Evolutionary conservation across 2,329 filamentous ascomycete genomes (phyloP).

Genomic region (Paecilomyces sp.): DNA sequence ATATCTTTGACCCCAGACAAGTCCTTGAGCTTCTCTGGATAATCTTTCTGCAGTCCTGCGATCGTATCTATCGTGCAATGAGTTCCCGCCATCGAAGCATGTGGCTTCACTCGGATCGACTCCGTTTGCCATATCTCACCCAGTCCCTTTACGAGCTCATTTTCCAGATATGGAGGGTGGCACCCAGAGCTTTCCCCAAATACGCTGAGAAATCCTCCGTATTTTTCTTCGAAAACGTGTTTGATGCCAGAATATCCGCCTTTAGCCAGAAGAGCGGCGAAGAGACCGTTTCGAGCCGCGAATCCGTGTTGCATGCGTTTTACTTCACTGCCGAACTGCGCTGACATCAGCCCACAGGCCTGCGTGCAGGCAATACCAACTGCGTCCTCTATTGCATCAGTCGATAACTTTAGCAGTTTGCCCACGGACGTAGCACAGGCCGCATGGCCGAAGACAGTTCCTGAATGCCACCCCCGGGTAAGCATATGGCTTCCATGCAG

Average conservation of each 20-base stretch:
- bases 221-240: constrained; percentile 33
- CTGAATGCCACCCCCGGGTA: constrained; percentile 34
- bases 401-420: constrained; percentile 24
- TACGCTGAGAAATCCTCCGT: constrained; percentile 31
- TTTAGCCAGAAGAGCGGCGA: constrained; percentile 31
- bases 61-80: constrained; percentile 31
- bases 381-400: constrained; percentile 24
- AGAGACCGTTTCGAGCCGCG: constrained; percentile 37
- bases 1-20: constrained; percentile 5
- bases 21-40: constrained; percentile 15
- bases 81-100: constrained; percentile 30
- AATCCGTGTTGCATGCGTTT: constrained; percentile 44
- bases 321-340: constrained; percentile 36
- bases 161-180: constrained; percentile 16
- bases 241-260: constrained; percentile 37
- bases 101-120: constrained; percentile 30
- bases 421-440: constrained; percentile 23
- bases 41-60: constrained; percentile 19
- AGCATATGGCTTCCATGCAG: constrained; percentile 34
- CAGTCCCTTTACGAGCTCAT: constrained; percentile 24
- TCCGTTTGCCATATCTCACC: constrained; percentile 30
- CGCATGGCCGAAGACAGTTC: constrained; percentile 32
- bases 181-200: constrained; percentile 14
- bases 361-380: constrained; percentile 37
- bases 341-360: constrained; percentile 34